Evolutionary conservation across 2,329 filamentous ascomycete species (phyloP), one percentile per base, ranked within the genome.

Genomic region (Cadophora sp.): DNA sequence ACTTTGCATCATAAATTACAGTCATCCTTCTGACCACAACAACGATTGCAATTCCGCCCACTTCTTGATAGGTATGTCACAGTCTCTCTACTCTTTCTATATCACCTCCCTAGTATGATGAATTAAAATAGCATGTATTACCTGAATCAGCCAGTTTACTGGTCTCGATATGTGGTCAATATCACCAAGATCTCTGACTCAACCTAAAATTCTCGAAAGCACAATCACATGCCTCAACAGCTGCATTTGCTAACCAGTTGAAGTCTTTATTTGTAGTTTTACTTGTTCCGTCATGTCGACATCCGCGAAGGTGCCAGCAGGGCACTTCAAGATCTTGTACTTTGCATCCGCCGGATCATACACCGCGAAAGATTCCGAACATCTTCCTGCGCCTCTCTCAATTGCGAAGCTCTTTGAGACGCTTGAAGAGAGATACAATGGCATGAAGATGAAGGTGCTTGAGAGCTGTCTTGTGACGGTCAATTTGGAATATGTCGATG

Each of bases 291-390:
- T 8, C 48, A 76, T 72, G 71, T 64, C 69, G 34, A 48, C 65
- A 19, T 65, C 68, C 31, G 43, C 53, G 4, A 72, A 69, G 34
- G 55, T 68, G 12, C 56, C 70, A 11, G 56, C 81, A 53, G 89
- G 86, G n/a, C 86, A 92, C 72, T 97, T 96, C 81, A 91, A 86
- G 67, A 82, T 97, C 56, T 87, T 96, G 65, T 97, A 95, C 81
- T 97, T 97, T 80, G 93, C 92, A 67, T 86, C 88, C 70, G 92
- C 92, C 16, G 85, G 86, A 67, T 90, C 90, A 37, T 92, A 86
- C 78, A 93, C 92, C 0, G 82, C 83, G n/a, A 91, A 88, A 76
- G 84, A 89, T 68, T 82, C 83, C 69, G 92, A 96, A 76, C 76
- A 81, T 19, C 78, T 96, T 12, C 82, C 86, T 1, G 92, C 92